Evolutionary conservation across 164 flowering plant genomes (phyloP), one percentile per base, ranked within the genome.

Genomic region (Vitis vinifera): DNA sequence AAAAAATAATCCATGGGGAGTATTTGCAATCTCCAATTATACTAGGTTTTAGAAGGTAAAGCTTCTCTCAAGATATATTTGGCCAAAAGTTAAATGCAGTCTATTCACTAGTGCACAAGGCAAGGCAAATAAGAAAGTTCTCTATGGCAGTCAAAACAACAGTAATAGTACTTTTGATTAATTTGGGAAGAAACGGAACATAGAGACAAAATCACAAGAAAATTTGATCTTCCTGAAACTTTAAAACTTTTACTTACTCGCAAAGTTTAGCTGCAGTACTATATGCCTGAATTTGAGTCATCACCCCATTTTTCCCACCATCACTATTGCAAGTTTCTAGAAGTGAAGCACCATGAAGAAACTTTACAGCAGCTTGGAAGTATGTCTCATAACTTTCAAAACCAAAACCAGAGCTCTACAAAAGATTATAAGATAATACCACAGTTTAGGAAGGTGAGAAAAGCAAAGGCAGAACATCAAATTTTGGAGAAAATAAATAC

Each of bases 351-450:
- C 82, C 87, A 57, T 67, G 74, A 31, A 88, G 85, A 83, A 75
- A 88, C 82, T 82, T 78, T 31, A 86, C 56, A 11, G 85, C 85
- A 30, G 88, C 82, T 73, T 86, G 76, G 62, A 86, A 86, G 75
- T 76, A 76, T 15, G 61, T 60, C 53, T 69, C 82, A 27, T 73
- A 81, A 56, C 84, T 76, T 68, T 84, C 85, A 68, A 66, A 68
- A 23, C 16, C 73, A 68, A 76, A 80, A 4, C 82, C 85, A 69
- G 86, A 74, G 61, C 29, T 67, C 90, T 87, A 56, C 27, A 53
- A 59, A 55, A 70, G 62, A 17, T 55, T 7, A 74, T 27, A 9
- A 55, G 55, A 62, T 1, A 27, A 53, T 11, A 23, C 31, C 27
- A 27, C 8, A 1, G 53, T 58, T 63, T 37, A 56, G 30, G 37